Base-by-base conservation (phyloP, 148 eudicot genomes). In the Beta vulgaris region DNA sequence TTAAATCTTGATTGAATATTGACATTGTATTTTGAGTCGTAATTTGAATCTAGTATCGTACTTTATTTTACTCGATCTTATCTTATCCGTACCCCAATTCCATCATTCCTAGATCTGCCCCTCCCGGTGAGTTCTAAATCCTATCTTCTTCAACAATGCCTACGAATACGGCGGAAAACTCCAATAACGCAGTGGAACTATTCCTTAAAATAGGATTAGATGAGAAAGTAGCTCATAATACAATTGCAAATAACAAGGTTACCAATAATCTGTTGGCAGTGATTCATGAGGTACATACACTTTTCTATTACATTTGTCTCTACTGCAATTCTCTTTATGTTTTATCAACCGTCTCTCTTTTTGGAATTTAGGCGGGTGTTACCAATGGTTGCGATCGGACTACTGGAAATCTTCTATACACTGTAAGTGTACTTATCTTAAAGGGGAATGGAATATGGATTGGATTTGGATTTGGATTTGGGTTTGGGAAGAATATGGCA, bases 211-310 rank as follows among this genome's bases (percentile, higher is more conserved):
- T 93, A 35, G 93, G 92, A 0, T 72, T 93, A 26, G 98, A 91
- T 13, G 92, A 91, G 43, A 79, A 82, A 28, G 87, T 92, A 2
- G 98, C 98, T 10, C 83, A 83, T 13, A 90, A 94, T 78, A 91
- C 97, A 13, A 31, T 91, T 18, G 97, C 96, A 11, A 93, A 94
- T 73, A 87, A 82, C 43, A 91, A 94, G 79, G 95, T 94, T 61
- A 94, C 98, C 18, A 79, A 81, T 14, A 91, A 91, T 85, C 89
- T 94, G 39, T 76, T 81, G n/a, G 90, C 91, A 64, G 90, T 93
- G 31, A 91, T 93, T 73, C 82, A 88, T 21, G 94, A 93, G 97
- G 97, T 91, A 85, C 10, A 29, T 39, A 7, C 55, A 7, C 7
- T 51, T n/a, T n/a, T 46, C 18, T 25, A 35, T n/a, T 55, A 13